Evolutionary conservation across 768 basidiomycete species (phyloP).

Genomic region (Leccinum broughii): DNA sequence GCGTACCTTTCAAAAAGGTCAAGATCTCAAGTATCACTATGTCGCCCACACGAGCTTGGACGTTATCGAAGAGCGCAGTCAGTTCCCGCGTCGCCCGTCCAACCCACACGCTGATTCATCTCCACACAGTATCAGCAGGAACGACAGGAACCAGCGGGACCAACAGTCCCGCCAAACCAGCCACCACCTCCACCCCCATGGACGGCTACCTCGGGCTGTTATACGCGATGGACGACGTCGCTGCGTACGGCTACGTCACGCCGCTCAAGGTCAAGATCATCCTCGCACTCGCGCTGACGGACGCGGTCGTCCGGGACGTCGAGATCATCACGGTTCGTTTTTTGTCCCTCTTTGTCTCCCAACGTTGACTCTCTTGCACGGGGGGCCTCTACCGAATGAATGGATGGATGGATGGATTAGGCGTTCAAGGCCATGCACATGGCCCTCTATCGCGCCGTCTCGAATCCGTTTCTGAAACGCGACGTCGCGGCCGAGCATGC

Average conservation of each 20-base stretch:
- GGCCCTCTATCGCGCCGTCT: constrained; percentile 79
- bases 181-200: constrained; percentile 44
- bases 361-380: neutral
- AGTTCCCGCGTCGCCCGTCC: constrained; percentile 29
- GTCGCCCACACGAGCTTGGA: constrained; percentile 89
- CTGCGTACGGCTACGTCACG: constrained; percentile 90
- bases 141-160: neutral
- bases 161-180: neutral
- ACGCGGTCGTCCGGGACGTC: constrained; percentile 76
- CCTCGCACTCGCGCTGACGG: constrained; percentile 74
- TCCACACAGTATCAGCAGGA: neutral
- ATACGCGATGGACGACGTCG: constrained; percentile 91
- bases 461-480: constrained; percentile 85
- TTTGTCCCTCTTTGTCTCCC: neutral
- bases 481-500: constrained; percentile 47
- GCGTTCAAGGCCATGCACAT: constrained; percentile 88
- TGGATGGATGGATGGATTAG: constrained; percentile 38
- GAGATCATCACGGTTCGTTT: constrained; percentile 71
- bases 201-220: constrained; percentile 86
- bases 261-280: constrained; percentile 88
- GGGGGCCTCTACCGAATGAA: no score
- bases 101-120: neutral
- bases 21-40: constrained; percentile 84
- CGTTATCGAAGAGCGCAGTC: constrained; percentile 89
- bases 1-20: constrained; percentile 62